Conservation (phyloP, 2,329 filamentous ascomycete species). For the Colletotrichum tamarilloi region DNA sequence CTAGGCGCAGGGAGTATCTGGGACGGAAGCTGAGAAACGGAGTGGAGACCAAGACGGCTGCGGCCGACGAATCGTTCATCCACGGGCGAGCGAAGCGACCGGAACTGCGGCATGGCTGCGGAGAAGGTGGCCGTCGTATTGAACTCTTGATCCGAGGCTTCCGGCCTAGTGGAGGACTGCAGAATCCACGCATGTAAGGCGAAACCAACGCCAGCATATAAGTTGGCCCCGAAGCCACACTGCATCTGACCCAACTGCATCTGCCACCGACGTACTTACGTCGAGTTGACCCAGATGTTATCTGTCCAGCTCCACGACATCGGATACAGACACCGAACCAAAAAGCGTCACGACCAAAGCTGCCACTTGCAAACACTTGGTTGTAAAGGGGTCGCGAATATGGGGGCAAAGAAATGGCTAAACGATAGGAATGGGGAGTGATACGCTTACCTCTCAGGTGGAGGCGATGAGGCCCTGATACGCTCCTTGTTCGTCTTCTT, state of each 20-base stretch:
- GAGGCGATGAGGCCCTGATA: constrained; percentile 59
- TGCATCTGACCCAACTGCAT: constrained; percentile 7
- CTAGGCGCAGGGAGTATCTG: background rate
- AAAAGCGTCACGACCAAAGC: too few relatives aligned
- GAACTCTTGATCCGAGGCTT: background rate
- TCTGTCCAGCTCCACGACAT: background rate
- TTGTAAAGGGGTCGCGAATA: too few relatives aligned
- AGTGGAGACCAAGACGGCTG: constrained; percentile 12
- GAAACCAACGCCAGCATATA: constrained; percentile 4
- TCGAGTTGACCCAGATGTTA: background rate
- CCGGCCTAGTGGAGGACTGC: constrained; percentile 16
- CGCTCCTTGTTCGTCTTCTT: constrained; percentile 56
- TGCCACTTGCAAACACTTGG: background rate
- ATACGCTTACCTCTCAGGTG: constrained; percentile 58
- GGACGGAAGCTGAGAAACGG: background rate
- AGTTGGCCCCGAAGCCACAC: background rate
- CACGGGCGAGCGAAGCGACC: background rate
- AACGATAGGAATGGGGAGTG: constrained; percentile 10
- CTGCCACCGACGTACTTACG: background rate
- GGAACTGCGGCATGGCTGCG: background rate
- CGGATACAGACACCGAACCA: background rate
- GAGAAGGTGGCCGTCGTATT: background rate
- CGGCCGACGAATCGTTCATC: background rate
- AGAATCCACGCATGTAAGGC: background rate
- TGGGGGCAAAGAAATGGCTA: background rate